phyloP scores from a whole-genome alignment of 1,284 basidiomycete genomes.

The Microbotryum saponariae region DNA sequence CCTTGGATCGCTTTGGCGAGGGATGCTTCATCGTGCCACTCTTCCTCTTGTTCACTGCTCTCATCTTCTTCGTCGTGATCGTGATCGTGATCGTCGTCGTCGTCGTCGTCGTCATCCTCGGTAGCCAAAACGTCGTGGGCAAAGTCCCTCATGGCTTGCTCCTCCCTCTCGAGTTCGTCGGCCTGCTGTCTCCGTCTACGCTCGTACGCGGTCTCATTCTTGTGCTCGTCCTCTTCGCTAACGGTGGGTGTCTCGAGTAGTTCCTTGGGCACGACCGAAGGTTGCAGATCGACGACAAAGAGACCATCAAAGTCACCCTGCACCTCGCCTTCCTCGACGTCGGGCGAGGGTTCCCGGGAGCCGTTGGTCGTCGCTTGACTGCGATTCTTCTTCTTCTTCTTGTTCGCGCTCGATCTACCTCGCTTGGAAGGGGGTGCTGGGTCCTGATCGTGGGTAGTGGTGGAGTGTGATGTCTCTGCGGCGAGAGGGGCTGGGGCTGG shows the following conservation, averaged over 20 bases:
- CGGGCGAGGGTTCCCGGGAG: too few species aligned
- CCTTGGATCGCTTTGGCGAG: constrained; percentile 26
- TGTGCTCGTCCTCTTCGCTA: background rate
- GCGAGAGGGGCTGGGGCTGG: too few species aligned
- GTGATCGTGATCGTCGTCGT: background rate
- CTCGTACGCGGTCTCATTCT: background rate
- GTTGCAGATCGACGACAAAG: constrained; percentile 28
- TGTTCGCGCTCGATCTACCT: too few species aligned
- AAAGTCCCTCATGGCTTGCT: constrained; percentile 13
- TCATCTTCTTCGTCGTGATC: constrained; percentile 10
- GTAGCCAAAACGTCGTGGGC: constrained; percentile 7
- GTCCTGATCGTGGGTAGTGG: too few species aligned
- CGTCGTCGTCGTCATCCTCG: background rate
- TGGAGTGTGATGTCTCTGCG: too few species aligned
- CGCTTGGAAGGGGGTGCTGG: too few species aligned
- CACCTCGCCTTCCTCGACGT: constrained; percentile 23
- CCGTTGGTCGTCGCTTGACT: too few species aligned
- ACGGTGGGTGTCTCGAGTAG: too few species aligned
- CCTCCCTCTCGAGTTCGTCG: background rate
- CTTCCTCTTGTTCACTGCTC: constrained; percentile 2
- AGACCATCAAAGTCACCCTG: constrained; percentile 25
- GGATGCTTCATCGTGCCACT: constrained; percentile 23
- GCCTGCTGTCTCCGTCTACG: background rate
- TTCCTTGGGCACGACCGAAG: constrained; percentile 13
- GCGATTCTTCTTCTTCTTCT: too few species aligned